A percentile compares a stretch with the other conserved stretches of the same genome.
Evolutionary conservation across 1,284 basidiomycete species (phyloP).

Genomic region (Nidula niveotomentosa): DNA sequence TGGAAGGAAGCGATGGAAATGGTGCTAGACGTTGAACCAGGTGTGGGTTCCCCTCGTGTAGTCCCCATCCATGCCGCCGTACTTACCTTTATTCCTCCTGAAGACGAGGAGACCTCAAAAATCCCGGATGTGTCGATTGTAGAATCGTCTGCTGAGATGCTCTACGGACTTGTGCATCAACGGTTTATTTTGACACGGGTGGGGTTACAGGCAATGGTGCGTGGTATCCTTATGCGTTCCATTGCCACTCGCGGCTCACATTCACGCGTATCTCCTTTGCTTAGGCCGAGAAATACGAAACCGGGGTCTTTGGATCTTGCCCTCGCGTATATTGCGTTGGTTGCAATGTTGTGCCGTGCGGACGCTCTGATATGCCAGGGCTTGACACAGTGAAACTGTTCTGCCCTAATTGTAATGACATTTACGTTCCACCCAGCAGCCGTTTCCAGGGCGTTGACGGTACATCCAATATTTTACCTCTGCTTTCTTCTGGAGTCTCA

Average conservation of each 20-base stretch:
- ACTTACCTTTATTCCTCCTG: slow-evolving; percentile 17
- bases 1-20: slow-evolving; percentile 99
- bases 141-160: slow-evolving; percentile 95
- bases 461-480: slow-evolving; percentile 29
- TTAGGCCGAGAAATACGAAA: slow-evolving; percentile 96
- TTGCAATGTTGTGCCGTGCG: slow-evolving; percentile 92
- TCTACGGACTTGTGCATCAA: slow-evolving; percentile 98
- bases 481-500: too few relatives aligned
- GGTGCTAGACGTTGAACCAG: slow-evolving; percentile 99
- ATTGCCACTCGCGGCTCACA: too few relatives aligned
- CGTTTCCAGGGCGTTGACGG: slow-evolving; percentile 97
- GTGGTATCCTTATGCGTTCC: slow-evolving; percentile 4
- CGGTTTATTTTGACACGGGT: slow-evolving; percentile 95
- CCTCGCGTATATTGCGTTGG: slow-evolving; percentile 94
- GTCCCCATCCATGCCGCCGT: not conserved
- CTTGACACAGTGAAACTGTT: slow-evolving; percentile 98
- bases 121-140: slow-evolving; percentile 97
- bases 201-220: slow-evolving; percentile 94
- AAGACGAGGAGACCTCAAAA: slow-evolving; percentile 92
- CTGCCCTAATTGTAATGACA: slow-evolving; percentile 98
- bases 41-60: slow-evolving; percentile 46
- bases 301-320: slow-evolving; percentile 90
- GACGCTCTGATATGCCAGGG: slow-evolving; percentile 95
- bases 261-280: not conserved
- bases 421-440: slow-evolving; percentile 94